Conservation (phyloP, 345 rosid genomes). For the Rhodamnia rubescens region DNA sequence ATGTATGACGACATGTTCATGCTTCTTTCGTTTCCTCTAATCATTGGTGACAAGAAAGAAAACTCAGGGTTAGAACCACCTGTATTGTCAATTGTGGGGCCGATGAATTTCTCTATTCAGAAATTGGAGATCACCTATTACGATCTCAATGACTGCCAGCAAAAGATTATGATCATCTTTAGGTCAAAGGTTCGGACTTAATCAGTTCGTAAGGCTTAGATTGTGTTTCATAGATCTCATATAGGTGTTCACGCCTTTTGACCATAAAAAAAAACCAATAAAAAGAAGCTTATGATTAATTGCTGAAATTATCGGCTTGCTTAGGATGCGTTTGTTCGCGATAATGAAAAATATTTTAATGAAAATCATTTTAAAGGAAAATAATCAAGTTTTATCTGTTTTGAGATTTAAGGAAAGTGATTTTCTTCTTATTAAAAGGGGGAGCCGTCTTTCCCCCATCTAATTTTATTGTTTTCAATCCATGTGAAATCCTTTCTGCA, state of each 20-base stretch:
- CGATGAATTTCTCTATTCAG: not conserved
- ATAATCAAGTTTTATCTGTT: too few species aligned
- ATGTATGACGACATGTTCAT: too few species aligned
- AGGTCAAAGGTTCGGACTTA: not conserved
- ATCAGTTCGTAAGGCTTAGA: not conserved
- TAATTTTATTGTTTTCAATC: too few species aligned
- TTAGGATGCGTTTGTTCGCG: not conserved
- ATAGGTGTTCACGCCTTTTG: too few species aligned
- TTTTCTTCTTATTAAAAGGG: too few species aligned
- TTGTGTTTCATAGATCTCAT: not conserved
- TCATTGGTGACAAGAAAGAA: not conserved
- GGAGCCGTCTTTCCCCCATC: too few species aligned
- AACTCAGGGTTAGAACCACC: not conserved
- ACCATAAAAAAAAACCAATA: not conserved
- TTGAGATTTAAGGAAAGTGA: too few species aligned
- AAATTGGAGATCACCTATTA: not conserved
- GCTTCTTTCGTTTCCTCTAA: too few species aligned
- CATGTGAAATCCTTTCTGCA: too few species aligned
- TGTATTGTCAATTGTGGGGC: not conserved
- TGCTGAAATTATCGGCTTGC: not conserved
- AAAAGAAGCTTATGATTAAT: not conserved
- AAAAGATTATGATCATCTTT: not conserved
- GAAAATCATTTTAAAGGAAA: too few species aligned
- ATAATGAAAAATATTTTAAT: too few species aligned
- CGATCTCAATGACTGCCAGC: not conserved